These are phyloP conservation scores for Rhododendron williamsianum DNA, from an alignment of 148 eudicot species.

Conservation along the genomic window DNA sequence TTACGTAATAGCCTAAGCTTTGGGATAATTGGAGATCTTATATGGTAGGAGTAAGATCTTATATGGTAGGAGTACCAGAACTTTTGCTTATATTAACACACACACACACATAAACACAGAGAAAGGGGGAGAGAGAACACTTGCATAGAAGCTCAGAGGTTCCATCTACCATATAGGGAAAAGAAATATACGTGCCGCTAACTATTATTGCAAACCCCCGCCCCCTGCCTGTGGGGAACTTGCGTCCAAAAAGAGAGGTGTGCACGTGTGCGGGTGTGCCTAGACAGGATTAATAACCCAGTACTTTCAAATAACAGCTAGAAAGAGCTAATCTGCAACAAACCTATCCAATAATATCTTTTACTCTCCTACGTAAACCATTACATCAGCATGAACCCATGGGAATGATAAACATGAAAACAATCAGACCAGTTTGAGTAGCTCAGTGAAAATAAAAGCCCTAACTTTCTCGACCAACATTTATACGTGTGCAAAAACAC, in stretches of 20 bases:
- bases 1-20: not conserved
- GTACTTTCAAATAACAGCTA: not conserved
- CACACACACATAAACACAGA: not conserved
- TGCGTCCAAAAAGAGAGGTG: not conserved
- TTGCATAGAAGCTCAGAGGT: not conserved
- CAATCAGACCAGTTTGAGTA: not conserved
- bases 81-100: not conserved
- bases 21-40: not conserved
- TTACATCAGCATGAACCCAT: not conserved
- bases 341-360: not conserved
- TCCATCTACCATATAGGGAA: not conserved
- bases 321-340: not conserved
- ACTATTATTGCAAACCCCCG: not conserved
- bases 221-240: not conserved
- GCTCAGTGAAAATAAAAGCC: not conserved
- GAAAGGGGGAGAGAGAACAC: not conserved
- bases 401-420: not conserved
- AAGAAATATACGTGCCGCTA: no score
- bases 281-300: not conserved
- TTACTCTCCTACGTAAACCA: not conserved
- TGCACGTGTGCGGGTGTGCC: not conserved
- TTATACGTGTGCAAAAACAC: not conserved
- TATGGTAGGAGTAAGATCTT: not conserved
- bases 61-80: not conserved
- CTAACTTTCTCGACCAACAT: not conserved